phyloP scores from a whole-genome alignment of 495 filamentous ascomycete species.

The Evernia prunastri region DNA sequence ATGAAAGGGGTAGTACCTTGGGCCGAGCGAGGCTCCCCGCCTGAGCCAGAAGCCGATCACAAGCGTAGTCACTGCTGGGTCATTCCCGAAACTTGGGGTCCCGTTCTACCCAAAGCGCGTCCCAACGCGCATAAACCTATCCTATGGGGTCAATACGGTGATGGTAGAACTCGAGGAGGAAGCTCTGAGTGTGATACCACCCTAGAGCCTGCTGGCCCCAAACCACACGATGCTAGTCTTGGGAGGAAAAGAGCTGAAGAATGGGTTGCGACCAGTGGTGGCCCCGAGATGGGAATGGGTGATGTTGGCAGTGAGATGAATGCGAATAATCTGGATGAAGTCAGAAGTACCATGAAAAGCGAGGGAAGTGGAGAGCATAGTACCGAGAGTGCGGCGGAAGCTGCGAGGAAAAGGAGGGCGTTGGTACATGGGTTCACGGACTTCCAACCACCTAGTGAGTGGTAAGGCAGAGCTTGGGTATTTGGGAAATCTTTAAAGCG shows the following conservation, averaged over 20 bases:
- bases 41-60: conserved; percentile 49
- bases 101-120: conserved; percentile 26
- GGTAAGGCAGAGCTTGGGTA: conserved; percentile 16
- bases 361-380: conserved; percentile 16
- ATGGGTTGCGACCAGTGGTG: conserved; percentile 22
- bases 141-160: conserved; percentile 29
- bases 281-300: conserved; percentile 10
- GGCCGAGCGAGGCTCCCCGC: conserved; percentile 32
- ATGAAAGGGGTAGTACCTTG: conserved; percentile 57
- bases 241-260: conserved; percentile 26
- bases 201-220: conserved; percentile 11
- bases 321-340: conserved; percentile 13
- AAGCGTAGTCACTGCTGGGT: conserved; percentile 57
- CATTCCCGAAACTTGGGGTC: conserved; percentile 42
- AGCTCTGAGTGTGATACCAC: conserved; percentile 17
- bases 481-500: not conserved
- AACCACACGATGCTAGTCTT: conserved; percentile 17
- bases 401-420: conserved; percentile 25
- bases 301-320: conserved; percentile 22
- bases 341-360: conserved; percentile 17
- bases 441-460: conserved; percentile 27
- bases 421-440: conserved; percentile 29
- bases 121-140: conserved; percentile 28
- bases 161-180: conserved; percentile 24
- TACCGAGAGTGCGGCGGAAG: conserved; percentile 20